Evolutionary conservation across 495 filamentous ascomycete species (phyloP), one percentile per base, ranked within the genome.

Genomic region (Hypoxylon rickii): DNA sequence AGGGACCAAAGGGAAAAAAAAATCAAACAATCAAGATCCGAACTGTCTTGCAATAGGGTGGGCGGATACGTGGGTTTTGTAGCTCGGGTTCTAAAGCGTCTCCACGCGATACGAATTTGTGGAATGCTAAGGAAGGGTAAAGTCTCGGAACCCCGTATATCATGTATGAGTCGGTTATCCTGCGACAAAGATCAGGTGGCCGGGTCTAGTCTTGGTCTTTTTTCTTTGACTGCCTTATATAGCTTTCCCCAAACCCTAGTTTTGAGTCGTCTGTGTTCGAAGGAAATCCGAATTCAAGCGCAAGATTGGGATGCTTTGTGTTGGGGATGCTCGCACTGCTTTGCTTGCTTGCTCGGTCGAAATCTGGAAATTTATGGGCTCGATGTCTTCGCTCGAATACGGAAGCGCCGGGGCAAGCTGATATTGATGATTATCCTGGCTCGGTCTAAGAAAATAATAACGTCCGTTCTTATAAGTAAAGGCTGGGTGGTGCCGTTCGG

Each of bases 21-120:
- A 49, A 32, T 21, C 43, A 56, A 45, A 46, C 38, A 39, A 56
- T 32, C 37, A 36, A 36, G 44, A 54, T 55, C 34, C 33, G 26
- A 31, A 45, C 44, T 54, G 59, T 48, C 49, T 58, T 16, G 59
- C 51, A 59, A 58, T 45, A 61, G 53, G n/a, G 62, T 58, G 48
- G 63, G 65, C 63, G 63, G 63, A 47, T 59, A 63, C 52, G 58
- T 36, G 55, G 57, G 63, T 63, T 68, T 68, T 69, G 63, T 69
- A 64, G 60, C 63, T 66, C 56, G 56, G 58, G 57, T 56, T 55
- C 29, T 48, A 44, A 51, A 49, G 47, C 26, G 59, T 57, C 51
- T 60, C 58, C 66, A 64, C 59, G 66, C 63, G 59, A 69, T 69
- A 69, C 66, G 66, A 69, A 69, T 62, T 58, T 62, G 55, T 66